Evolutionary conservation across 148 eudicot genomes (phyloP), one percentile per base, ranked within the genome.

Genomic region (Persicaria tinctoria): DNA sequence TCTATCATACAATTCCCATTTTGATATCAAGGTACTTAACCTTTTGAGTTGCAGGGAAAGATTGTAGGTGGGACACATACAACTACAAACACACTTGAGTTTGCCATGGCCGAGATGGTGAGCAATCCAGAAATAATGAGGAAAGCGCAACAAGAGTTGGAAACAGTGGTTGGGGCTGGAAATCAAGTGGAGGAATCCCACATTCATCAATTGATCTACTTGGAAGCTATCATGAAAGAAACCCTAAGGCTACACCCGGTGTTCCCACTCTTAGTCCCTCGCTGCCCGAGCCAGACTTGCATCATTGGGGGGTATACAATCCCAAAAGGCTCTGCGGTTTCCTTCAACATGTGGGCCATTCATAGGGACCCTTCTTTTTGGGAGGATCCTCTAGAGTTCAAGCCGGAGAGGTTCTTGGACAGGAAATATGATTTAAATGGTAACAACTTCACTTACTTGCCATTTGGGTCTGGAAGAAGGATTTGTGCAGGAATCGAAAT

Each of bases 401-500:
- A 75, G 23, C 97, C 91, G 0, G 90, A 86, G 48, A 85, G 93
- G 81, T 93, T 93, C 68, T 11, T 85, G 78, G 76, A 82, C 49
- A 78, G 76, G 5, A 84, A 83, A 75, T 49, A 55, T 68, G 93
- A 93, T 73, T 86, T 76, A 46, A 78, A 66, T 44, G 91, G 93
- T 4, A 84, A 85, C 45, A 78, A 84, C 73, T 85, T 87, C 48
- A 78, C 10, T 20, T 89, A 76, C 76, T 48, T 93, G 9, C 96
- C 96, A 1, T 93, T 90, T 48, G 88, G 96, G 12, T 87, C 93
- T 0, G 96, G 98, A 2, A 71, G 96, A 75, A 84, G 96, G 73
- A 85, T 79, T 12, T 93, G 93, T 77, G 88, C 87, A 0, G 93
- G 98, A 16, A 77, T 78, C 1, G 78, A 80, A 0, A 57, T 86